Conservation (phyloP, 2,329 filamentous ascomycete genomes). For the Corinectria fuckeliana region DNA sequence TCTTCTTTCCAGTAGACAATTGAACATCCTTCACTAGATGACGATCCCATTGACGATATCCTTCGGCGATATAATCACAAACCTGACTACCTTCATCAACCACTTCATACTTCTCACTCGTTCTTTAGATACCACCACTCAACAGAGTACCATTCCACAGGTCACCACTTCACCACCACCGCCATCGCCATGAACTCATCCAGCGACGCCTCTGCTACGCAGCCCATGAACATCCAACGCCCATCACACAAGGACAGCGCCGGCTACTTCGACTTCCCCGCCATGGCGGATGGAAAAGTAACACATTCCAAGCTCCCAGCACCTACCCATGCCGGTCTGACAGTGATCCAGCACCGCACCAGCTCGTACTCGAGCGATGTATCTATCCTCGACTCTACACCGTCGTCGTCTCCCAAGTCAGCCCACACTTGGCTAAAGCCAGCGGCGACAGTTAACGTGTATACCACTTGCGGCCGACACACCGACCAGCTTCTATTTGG, state of each 20-base stretch:
- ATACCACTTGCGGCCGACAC: conserved; percentile 63
- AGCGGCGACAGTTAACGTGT: conserved; percentile 55
- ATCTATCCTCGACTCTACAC: conserved; percentile 33
- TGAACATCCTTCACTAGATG: neutral
- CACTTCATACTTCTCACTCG: neutral
- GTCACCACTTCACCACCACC: conserved; percentile 5
- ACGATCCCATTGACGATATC: conserved; percentile 21
- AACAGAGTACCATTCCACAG: neutral
- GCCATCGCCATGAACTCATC: conserved; percentile 15
- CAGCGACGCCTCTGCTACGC: conserved; percentile 15
- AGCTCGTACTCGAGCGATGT: conserved; percentile 41
- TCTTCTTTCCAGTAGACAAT: neutral
- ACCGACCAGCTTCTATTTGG: conserved; percentile 60
- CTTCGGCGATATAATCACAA: conserved; percentile 6
- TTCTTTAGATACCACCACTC: neutral
- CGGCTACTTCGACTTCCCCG: conserved; percentile 31
- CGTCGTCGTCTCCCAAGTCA: conserved; percentile 40
- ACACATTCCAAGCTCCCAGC: neutral
- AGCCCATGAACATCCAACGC: conserved; percentile 18
- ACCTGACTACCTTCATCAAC: neutral
- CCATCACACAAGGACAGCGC: conserved; percentile 23
- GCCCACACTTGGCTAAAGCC: conserved; percentile 45
- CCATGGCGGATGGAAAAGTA: conserved; percentile 36
- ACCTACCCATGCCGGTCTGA: conserved; percentile 23
- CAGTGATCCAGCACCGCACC: conserved; percentile 34